Percentiles rank a stretch among this genome's conserved stretches.
phyloP scores from a whole-genome alignment of 805 yeast species.

The Vanderwaltozyma yarrowii region DNA sequence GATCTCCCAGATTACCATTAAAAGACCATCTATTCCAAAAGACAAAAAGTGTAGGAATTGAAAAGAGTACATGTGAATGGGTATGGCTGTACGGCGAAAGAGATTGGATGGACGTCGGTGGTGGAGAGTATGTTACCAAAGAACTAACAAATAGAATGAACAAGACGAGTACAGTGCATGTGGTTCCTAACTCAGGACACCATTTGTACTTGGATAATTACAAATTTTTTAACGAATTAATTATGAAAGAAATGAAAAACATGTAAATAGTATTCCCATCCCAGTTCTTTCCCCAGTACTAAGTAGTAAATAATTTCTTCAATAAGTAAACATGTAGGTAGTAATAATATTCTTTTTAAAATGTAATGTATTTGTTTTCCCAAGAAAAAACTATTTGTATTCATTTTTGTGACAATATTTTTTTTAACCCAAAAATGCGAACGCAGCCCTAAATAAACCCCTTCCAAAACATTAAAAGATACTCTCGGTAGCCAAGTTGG shows the following conservation, averaged over 20 bases:
- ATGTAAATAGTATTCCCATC: background rate
- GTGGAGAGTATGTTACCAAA: constrained; percentile 29
- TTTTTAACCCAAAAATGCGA: background rate
- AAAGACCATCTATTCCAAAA: constrained; percentile 21
- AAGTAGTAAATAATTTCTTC: no score
- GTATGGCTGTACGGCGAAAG: constrained; percentile 79
- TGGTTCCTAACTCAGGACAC: constrained; percentile 57
- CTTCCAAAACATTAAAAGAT: background rate
- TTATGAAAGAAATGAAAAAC: constrained; percentile 42
- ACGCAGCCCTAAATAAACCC: background rate
- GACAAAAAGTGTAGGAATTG: constrained; percentile 8
- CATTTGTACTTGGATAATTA: constrained; percentile 69
- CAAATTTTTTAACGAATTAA: constrained; percentile 39
- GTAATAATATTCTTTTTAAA: no score
- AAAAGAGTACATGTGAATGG: constrained; percentile 48
- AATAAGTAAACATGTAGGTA: no score
- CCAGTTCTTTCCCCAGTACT: no score
- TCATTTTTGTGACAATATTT: no score
- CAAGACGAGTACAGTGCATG: constrained; percentile 27
- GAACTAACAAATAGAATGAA: constrained; percentile 14
- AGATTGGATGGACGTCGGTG: constrained; percentile 55
- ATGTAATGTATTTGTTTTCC: no score
- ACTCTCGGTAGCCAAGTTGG: background rate
- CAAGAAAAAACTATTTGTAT: no score
- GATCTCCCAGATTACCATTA: constrained; percentile 73